Evolutionary conservation across 2,329 filamentous ascomycete genomes (phyloP), one percentile per base, ranked within the genome.

Genomic region (Fusarium pilosicola): DNA sequence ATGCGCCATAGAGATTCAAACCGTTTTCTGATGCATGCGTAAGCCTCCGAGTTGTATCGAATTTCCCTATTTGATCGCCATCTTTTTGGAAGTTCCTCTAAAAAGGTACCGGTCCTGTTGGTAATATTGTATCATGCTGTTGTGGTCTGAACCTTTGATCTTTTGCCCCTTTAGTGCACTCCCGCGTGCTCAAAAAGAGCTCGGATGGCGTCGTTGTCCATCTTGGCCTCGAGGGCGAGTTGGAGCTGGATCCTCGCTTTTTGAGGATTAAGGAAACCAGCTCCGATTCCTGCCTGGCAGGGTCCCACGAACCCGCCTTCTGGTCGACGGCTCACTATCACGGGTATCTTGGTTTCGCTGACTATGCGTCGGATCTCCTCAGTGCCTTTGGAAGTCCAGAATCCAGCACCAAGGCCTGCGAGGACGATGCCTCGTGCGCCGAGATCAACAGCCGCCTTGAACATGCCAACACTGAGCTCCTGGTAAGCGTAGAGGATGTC

Each of bases 401-500:
- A 85, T 11, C 88, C 88, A 6, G 87, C 87, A 4, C 88, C 88
- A 41, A 88, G 83, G 12, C 88, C 88, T 0, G 88, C 88, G 28
- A 86, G 86, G 4, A 90, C 86, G 15, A 91, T 82, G 3, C 89
- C 89, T 68, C 85, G 78, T 0, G 88, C 87, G 5, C 88, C 88
- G 11, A 80, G 82, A 3, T 80, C 81, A n/a, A 88, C 83, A 6
- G 87, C 85, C 0, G 85, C 83, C 32, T 83, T 79, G 46, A 88
- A 85, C 5, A 89, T 81, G 24, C 79, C 78, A 26, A 85, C 81
- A 68, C 86, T 82, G 75, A 88, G 85, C 64, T 86, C 87, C 74
- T 90, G 84, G 78, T 90, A 85, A 1, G 86, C 84, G 77, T 88
- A 89, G 10, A 90, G 77, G 38, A 90, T 86, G 70, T 89, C 88